Conservation (phyloP, 2,329 filamentous ascomycete species). For the Davidsoniella eucalypti region DNA sequence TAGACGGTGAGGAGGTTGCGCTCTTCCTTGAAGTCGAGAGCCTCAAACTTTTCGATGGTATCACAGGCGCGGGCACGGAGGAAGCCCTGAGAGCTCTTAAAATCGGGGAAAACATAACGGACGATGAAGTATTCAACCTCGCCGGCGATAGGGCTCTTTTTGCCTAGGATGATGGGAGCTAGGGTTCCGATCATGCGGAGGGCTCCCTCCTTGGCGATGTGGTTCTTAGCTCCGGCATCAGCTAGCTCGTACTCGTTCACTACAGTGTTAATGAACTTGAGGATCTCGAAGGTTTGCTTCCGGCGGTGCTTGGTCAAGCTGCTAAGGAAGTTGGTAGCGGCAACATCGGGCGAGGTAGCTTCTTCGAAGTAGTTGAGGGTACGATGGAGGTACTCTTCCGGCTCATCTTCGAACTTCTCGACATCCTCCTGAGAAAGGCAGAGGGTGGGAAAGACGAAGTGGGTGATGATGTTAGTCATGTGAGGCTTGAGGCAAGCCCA, state of each 20-base stretch:
- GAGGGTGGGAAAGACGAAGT: constrained; percentile 88
- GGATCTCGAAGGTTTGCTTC: constrained; percentile 88
- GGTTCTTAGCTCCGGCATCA: constrained; percentile 77
- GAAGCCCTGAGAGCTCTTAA: constrained; percentile 81
- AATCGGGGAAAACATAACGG: constrained; percentile 95
- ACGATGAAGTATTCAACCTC: constrained; percentile 98
- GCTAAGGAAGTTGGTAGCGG: constrained; percentile 90
- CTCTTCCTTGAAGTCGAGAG: constrained; percentile 89
- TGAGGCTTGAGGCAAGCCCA: constrained; percentile 90
- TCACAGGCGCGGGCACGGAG: constrained; percentile 90
- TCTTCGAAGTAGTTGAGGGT: constrained; percentile 98
- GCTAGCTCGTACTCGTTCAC: constrained; percentile 84
- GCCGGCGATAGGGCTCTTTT: constrained; percentile 95
- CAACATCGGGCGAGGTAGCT: constrained; percentile 83
- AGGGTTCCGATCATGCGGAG: constrained; percentile 93
- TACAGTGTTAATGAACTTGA: constrained; percentile 87
- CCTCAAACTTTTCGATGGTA: constrained; percentile 94
- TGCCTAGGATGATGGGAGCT: constrained; percentile 83
- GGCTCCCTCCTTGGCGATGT: constrained; percentile 89
- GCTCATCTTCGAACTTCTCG: constrained; percentile 85
- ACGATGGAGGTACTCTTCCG: constrained; percentile 89
- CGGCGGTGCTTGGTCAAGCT: constrained; percentile 85
- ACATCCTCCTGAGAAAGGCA: constrained; percentile 86
- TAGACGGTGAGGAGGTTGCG: constrained; percentile 95
- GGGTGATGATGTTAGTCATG: constrained; percentile 80